Percentiles rank a stretch among this genome's conserved stretches.
Conservation (phyloP, 2,329 filamentous ascomycete species). For the Aspergillus tanneri region DNA sequence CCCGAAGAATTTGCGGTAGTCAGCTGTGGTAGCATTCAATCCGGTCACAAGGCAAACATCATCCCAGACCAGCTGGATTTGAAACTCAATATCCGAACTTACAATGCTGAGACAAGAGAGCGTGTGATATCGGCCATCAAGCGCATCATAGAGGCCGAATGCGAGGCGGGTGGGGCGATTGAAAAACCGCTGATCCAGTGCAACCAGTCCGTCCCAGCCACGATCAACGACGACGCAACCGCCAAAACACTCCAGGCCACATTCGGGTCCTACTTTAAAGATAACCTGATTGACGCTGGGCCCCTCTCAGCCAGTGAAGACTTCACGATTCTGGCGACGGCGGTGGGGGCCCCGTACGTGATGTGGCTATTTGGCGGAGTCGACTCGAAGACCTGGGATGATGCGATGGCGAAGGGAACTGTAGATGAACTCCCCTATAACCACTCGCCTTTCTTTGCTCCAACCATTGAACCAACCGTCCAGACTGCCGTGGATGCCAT, state of each 20-base stretch:
- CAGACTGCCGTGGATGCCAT: conserved; percentile 52
- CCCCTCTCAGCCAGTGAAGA: conserved; percentile 55
- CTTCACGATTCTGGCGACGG: conserved; percentile 55
- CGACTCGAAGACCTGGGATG: conserved; percentile 50
- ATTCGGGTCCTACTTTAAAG: conserved; percentile 50
- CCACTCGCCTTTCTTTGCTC: conserved; percentile 59
- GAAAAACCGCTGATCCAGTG: conserved; percentile 45
- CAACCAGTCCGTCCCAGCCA: conserved; percentile 48
- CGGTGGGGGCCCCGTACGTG: conserved; percentile 50
- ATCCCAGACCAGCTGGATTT: conserved; percentile 46
- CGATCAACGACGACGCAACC: conserved; percentile 52
- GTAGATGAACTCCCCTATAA: conserved; percentile 56
- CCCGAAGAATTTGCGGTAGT: conserved; percentile 47
- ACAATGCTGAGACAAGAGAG: conserved; percentile 31
- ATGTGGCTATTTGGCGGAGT: conserved; percentile 59
- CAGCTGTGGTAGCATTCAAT: conserved; percentile 46
- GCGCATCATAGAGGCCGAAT: conserved; percentile 55
- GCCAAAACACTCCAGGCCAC: conserved; percentile 44
- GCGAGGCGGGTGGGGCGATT: conserved; percentile 48
- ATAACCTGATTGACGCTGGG: conserved; percentile 39
- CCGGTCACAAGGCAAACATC: conserved; percentile 47
- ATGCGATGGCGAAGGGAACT: conserved; percentile 46
- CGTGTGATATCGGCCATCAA: conserved; percentile 39
- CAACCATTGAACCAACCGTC: conserved; percentile 57
- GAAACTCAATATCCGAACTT: conserved; percentile 44